Evolutionary conservation across 2,329 filamentous ascomycete species (phyloP), one percentile per base, ranked within the genome.

Genomic region (Epicoccum sorghinum): DNA sequence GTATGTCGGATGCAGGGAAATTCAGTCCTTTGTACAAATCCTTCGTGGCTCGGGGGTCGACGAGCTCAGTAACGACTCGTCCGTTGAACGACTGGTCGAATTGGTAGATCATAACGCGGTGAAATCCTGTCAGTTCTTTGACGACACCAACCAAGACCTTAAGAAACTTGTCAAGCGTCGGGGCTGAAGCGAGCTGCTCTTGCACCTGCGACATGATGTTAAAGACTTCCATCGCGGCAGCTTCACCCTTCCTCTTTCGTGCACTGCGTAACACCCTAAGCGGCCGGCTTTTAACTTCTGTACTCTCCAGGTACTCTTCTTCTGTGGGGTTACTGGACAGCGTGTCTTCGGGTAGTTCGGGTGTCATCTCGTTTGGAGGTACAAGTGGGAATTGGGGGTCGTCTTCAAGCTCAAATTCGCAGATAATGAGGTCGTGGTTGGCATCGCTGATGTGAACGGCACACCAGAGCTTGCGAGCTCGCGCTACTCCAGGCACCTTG

Each of bases 161-260:
- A 33, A 96, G 78, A 55, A 96, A 91, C 1, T 74, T 80, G 1
- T 91, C 86, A 0, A 96, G 77, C 55, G 83, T 87, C 0, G 86
- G 80, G 1, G 91, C 90, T 24, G 86, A 83, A 4, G 89, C 84
- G 10, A 96, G 79, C 71, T 96, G 92, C 64, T 96, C 91, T 70
- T 96, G 91, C 0, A 96, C 89, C 70, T 96, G 92, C 1, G 89
- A 91, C 84, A 96, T 90, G 60, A 96, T 92, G 72, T 91, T 92
- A 74, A 96, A 96, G 1, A 95, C 89, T 65, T 96, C 89, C 87
- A 95, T 95, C 0, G 89, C 89, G 4, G 89, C 89, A 40, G 90
- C 89, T 67, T 95, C 90, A 5, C 89, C 90, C 61, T 86, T 85
- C 44, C 88, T 81, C 66, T 90, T 90, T 8, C 90, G 83, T 0